Conservation (phyloP, 768 basidiomycete genomes). For the Termitomyces sp. region DNA sequence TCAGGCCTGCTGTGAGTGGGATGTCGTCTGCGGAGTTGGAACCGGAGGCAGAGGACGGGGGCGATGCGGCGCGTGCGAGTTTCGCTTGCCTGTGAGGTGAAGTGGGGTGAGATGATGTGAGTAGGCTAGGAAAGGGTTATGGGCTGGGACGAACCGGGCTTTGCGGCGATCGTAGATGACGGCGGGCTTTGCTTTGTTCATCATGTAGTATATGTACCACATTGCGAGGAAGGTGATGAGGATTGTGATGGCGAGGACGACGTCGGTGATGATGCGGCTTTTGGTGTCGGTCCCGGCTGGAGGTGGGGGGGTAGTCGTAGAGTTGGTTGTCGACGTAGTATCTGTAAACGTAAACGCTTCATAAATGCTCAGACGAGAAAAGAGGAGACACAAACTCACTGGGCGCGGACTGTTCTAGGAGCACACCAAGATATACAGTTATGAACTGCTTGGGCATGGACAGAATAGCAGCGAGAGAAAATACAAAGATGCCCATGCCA, state of each 20-base stretch:
- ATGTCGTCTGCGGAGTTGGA: constrained; percentile 26
- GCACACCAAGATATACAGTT: constrained; percentile 86
- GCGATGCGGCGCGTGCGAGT: constrained; percentile 25
- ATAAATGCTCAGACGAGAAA: not conserved
- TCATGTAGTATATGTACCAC: constrained; percentile 77
- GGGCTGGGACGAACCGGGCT: constrained; percentile 43
- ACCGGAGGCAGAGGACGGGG: constrained; percentile 13
- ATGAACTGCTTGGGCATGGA: constrained; percentile 90
- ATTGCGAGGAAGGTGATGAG: constrained; percentile 71
- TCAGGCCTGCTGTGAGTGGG: constrained; percentile 24
- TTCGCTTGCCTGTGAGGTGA: constrained; percentile 45
- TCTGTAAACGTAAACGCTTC: no score
- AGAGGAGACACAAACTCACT: constrained; percentile 17
- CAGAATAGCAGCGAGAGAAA: constrained; percentile 73
- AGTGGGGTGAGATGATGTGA: no score
- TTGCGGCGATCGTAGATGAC: constrained; percentile 71
- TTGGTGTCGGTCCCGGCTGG: constrained; percentile 34
- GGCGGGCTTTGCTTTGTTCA: constrained; percentile 61
- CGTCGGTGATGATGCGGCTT: constrained; percentile 62
- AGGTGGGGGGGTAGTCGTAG: not conserved
- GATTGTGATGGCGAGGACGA: constrained; percentile 62
- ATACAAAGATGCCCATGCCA: constrained; percentile 78
- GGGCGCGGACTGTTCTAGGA: constrained; percentile 49
- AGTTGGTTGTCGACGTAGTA: not conserved
- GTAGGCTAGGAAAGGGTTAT: not conserved